Evolutionary conservation across 2,329 filamentous ascomycete genomes (phyloP).

Genomic region (Penicillium sp.): DNA sequence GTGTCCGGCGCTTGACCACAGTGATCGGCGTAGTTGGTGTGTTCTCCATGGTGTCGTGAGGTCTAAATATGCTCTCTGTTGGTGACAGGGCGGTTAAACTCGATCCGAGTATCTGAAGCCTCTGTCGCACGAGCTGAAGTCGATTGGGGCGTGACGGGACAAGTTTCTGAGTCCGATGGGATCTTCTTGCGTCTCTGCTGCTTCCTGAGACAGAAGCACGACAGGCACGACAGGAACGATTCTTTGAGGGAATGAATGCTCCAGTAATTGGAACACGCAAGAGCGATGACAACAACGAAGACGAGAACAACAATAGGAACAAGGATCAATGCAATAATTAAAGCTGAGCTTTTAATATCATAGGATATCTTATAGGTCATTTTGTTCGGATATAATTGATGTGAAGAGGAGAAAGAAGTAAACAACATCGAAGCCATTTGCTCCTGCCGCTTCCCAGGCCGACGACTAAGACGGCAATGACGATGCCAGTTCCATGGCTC

Average conservation of each 20-base stretch:
- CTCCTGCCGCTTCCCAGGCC: background rate
- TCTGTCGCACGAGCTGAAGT: constrained; percentile 28
- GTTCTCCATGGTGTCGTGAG: constrained; percentile 20
- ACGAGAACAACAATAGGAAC: constrained; percentile 48
- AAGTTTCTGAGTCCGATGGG: constrained; percentile 32
- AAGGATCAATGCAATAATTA: constrained; percentile 45
- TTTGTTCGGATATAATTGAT: constrained; percentile 14
- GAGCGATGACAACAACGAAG: constrained; percentile 34
- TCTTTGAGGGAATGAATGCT: constrained; percentile 16
- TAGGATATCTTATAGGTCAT: constrained; percentile 29
- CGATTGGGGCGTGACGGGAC: constrained; percentile 14
- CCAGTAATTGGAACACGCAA: constrained; percentile 40
- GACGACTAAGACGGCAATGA: background rate
- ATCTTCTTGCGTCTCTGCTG: constrained; percentile 24
- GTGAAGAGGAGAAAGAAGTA: background rate
- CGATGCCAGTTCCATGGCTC: background rate
- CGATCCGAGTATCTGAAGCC: constrained; percentile 24
- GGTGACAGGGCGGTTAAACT: constrained; percentile 23
- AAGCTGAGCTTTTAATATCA: constrained; percentile 35
- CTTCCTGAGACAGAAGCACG: constrained; percentile 22
- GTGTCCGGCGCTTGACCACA: constrained; percentile 44
- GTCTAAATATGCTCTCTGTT: constrained; percentile 24
- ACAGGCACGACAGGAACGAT: constrained; percentile 16
- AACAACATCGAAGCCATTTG: background rate
- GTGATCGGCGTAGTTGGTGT: constrained; percentile 47